Evolutionary conservation across 1,284 basidiomycete species (phyloP), one percentile per base, ranked within the genome.

Genomic region (Puccinia coronata): DNA sequence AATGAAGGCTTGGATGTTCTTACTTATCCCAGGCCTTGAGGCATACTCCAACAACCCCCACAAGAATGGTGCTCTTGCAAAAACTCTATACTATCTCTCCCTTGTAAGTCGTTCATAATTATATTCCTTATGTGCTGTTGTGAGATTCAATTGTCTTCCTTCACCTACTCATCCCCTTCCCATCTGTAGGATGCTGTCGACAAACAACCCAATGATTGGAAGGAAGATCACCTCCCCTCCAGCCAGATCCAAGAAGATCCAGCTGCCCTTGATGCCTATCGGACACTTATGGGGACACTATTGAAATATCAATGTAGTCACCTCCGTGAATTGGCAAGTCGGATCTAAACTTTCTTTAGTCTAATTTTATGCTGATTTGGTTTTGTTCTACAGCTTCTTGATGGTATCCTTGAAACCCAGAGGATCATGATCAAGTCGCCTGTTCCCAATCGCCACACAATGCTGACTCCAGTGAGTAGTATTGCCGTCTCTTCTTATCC

Each of bases 381-480:
- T n/a, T 43, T 8, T 25, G 1, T 2, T 11, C 18, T n/a, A n/a
- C n/a, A 70, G 67, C 23, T 70, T 28, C n/a, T 70, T 12, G 18
- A 12, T 23, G 51, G 51, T 36, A 49, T 49, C 16, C 67, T 70
- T 51, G 67, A 70, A 16, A 70, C 67, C n/a, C n/a, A 31, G 9
- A 9, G 43, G n/a, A 31, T 51, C 41, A 4, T 14, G 1, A 51
- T 51, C 67, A 49, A 25, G 14, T n/a, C n/a, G 2, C 4, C 25
- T 1, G 67, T 70, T 20, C 67, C 67, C 28, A 70, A 70, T 49
- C 31, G 25, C 0, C n/a, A 14, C n/a, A 18, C 3, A 16, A 4
- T 70, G 67, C 2, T 70, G 28, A 70, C 31, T 12, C 18, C 23
- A 20, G 67, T 70, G 51, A 70, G 67, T n/a, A n/a, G n/a, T n/a